Percentiles rank a stretch among this genome's conserved stretches.
Conservation (phyloP, 352 stramenopile species). For the Albugo laibachii region DNA sequence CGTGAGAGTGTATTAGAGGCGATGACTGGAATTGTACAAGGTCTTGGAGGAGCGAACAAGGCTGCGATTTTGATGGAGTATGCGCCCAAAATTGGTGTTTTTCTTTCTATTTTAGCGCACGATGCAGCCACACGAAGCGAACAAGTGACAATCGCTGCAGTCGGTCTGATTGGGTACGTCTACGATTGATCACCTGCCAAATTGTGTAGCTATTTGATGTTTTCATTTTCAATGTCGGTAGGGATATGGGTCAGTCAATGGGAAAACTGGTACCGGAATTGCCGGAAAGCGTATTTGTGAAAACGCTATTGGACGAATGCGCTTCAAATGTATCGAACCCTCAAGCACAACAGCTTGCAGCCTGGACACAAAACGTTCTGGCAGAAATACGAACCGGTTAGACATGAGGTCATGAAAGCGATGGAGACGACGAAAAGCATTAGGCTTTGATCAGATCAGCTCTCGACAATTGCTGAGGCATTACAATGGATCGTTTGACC, state of each 20-base stretch:
- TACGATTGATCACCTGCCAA: background rate
- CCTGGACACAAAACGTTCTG: constrained; percentile 53
- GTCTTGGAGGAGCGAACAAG: constrained; percentile 81
- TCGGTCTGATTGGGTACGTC: constrained; percentile 75
- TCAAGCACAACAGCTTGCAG: constrained; percentile 45
- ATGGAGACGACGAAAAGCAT: too few relatives aligned
- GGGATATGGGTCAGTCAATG: constrained; percentile 64
- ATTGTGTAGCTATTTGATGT: constrained; percentile 6
- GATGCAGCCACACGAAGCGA: constrained; percentile 71
- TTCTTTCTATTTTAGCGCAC: constrained; percentile 72
- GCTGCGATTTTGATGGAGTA: constrained; percentile 66
- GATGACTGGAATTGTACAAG: constrained; percentile 92
- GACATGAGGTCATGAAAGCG: too few relatives aligned
- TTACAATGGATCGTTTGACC: too few relatives aligned
- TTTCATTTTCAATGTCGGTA: constrained; percentile 12
- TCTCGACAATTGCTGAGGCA: too few relatives aligned
- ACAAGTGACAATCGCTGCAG: constrained; percentile 80
- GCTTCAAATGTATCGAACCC: constrained; percentile 34
- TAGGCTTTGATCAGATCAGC: too few relatives aligned
- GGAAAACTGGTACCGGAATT: constrained; percentile 36
- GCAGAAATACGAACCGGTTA: too few relatives aligned
- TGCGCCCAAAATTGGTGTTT: constrained; percentile 70
- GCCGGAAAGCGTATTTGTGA: constrained; percentile 48
- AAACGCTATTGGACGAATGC: constrained; percentile 53
- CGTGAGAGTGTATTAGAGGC: constrained; percentile 91